Evolutionary conservation across 2,329 filamentous ascomycete genomes (phyloP).

Genomic region (Aquanectria penicillioides): DNA sequence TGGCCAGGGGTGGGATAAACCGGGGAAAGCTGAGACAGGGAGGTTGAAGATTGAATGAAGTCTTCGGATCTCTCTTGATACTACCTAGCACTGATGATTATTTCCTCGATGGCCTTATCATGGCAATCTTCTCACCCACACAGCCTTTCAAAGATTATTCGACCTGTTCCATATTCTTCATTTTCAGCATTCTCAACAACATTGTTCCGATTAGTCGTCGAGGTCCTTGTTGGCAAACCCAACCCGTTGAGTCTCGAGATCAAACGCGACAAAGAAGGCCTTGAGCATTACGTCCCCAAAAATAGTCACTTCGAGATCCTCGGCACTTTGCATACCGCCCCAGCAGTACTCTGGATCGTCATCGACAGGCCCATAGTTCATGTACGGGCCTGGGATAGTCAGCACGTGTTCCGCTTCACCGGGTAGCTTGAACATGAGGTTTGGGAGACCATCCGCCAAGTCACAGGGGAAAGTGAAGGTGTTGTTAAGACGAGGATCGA

Average conservation of each 20-base stretch:
- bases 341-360: slow-evolving; percentile 69
- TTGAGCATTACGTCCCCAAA: slow-evolving; percentile 85
- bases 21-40: too few relatives aligned
- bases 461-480: slow-evolving; percentile 69
- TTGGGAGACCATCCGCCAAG: slow-evolving; percentile 62
- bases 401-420: slow-evolving; percentile 58
- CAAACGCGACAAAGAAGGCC: slow-evolving; percentile 78
- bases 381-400: slow-evolving; percentile 63
- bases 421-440: slow-evolving; percentile 64
- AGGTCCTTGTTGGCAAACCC: slow-evolving; percentile 58
- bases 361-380: slow-evolving; percentile 64
- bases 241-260: slow-evolving; percentile 54
- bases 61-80: slow-evolving; percentile 13
- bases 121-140: background rate
- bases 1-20: too few relatives aligned
- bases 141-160: slow-evolving; percentile 11
- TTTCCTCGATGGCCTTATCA: slow-evolving; percentile 8
- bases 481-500: slow-evolving; percentile 55
- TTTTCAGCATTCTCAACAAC: background rate
- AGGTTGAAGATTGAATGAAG: background rate
- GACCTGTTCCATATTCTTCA: slow-evolving; percentile 12
- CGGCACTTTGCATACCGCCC: slow-evolving; percentile 76
- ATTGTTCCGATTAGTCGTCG: slow-evolving; percentile 19
- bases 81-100: slow-evolving; percentile 12
- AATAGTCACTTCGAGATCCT: slow-evolving; percentile 65